These are phyloP conservation scores for Penicillium corylophilum DNA, from an alignment of 2,329 filamentous ascomycete genomes.

Conservation along the genomic window DNA sequence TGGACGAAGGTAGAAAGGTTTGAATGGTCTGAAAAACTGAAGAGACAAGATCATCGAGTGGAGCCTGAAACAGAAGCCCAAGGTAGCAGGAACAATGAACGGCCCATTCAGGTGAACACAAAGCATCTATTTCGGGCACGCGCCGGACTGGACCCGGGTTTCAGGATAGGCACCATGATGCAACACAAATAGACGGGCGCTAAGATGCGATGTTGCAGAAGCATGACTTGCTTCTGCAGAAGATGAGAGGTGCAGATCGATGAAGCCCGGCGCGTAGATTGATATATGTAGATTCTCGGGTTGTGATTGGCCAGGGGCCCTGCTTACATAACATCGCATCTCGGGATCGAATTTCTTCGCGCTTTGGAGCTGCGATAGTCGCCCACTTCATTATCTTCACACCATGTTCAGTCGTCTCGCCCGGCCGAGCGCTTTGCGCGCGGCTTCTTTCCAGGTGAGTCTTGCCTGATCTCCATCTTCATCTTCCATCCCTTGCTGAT, in stretches of 20 bases:
- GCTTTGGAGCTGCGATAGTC: constrained; percentile 20
- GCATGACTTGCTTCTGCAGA: not conserved
- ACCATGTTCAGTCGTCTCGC: constrained; percentile 45
- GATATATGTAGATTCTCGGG: constrained; percentile 18
- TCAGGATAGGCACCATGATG: constrained; percentile 24
- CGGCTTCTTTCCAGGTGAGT: constrained; percentile 39
- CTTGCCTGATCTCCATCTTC: constrained; percentile 3
- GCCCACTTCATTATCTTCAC: constrained; percentile 20
- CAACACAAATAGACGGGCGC: constrained; percentile 16
- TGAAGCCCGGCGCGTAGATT: constrained; percentile 19
- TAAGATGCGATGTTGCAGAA: constrained; percentile 14
- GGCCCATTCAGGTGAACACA: constrained; percentile 5
- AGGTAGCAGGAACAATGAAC: constrained; percentile 7
- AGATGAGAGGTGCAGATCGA: constrained; percentile 1
- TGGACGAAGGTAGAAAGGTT: constrained; percentile 1
- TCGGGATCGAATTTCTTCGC: constrained; percentile 38
- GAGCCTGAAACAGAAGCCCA: constrained; percentile 9
- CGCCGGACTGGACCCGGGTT: constrained; percentile 30
- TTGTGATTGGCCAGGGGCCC: constrained; percentile 25
- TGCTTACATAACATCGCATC: constrained; percentile 14
- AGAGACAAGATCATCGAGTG: constrained; percentile 14
- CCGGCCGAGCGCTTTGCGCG: constrained; percentile 46
- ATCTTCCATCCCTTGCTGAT: constrained; percentile 14
- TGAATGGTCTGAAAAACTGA: not conserved
- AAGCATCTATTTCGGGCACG: constrained; percentile 28